Evolutionary conservation across 352 stramenopile genomes (phyloP).

Genomic region (Globisporangium parvum): DNA sequence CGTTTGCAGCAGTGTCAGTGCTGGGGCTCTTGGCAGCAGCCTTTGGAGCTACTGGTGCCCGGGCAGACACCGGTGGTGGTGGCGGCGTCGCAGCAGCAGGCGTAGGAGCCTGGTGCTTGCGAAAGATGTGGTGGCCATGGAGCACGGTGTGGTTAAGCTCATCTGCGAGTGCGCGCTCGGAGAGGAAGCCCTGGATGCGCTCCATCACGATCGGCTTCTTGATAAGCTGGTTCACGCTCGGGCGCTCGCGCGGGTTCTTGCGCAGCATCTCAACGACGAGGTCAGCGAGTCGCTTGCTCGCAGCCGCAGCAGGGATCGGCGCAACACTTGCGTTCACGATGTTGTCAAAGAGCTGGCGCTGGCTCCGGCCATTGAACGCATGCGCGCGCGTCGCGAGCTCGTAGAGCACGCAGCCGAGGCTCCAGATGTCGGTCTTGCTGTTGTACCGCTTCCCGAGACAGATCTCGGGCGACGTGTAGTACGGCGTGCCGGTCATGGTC

Average conservation of each 20-base stretch:
- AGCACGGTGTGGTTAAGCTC: conserved; percentile 68
- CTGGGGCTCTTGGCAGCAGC: conserved; percentile 1
- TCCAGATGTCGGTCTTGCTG: conserved; percentile 93
- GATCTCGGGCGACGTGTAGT: conserved; percentile 94
- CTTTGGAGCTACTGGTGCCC: neutral
- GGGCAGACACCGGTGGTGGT: neutral
- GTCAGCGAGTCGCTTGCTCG: conserved; percentile 22
- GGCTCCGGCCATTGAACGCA: conserved; percentile 83
- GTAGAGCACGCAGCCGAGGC: conserved; percentile 91
- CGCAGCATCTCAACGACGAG: conserved; percentile 51
- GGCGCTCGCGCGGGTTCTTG: conserved; percentile 52
- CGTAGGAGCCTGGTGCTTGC: conserved; percentile 4
- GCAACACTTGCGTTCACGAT: conserved; percentile 34
- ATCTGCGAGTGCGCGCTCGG: conserved; percentile 36
- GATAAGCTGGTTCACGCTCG: conserved; percentile 63
- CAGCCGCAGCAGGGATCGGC: conserved; percentile 12
- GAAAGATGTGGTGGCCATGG: conserved; percentile 66
- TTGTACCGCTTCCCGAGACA: conserved; percentile 91
- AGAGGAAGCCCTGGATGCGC: conserved; percentile 63
- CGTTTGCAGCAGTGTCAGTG: neutral
- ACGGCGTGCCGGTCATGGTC: conserved; percentile 77
- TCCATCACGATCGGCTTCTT: conserved; percentile 45
- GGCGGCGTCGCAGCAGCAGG: neutral
- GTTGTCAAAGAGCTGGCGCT: conserved; percentile 75
- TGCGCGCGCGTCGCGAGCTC: conserved; percentile 87